Percentiles rank a stretch among this genome's conserved stretches.
Conservation (phyloP, 1,139 yeast species). For the Meyerozyma carpophila region DNA sequence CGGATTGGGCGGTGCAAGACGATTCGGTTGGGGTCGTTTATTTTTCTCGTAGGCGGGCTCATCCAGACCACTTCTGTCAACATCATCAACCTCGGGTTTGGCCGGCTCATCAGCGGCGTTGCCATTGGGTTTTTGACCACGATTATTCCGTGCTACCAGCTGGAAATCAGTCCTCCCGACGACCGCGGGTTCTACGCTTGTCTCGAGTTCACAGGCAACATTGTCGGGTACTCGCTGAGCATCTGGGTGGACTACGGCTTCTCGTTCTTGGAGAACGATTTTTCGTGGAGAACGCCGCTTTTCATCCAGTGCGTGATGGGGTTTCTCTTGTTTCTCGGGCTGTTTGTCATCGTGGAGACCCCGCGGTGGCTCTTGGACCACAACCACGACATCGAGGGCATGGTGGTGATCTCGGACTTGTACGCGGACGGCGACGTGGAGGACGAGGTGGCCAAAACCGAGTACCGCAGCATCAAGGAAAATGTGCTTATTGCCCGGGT, state of each 20-base stretch:
- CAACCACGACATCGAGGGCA: conserved; percentile 84
- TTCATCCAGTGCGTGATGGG: conserved; percentile 77
- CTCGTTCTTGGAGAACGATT: conserved; percentile 47
- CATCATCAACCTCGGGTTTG: conserved; percentile 53
- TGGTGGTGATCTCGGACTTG: conserved; percentile 43
- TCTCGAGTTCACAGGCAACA: conserved; percentile 88
- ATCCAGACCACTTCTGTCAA: conserved; percentile 58
- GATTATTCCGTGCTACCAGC: conserved; percentile 91
- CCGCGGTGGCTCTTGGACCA: conserved; percentile 89
- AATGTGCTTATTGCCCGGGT: conserved; percentile 54
- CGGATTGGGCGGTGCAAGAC: conserved; percentile 75
- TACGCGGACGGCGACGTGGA: conserved; percentile 41
- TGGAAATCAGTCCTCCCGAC: conserved; percentile 86
- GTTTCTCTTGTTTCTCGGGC: conserved; percentile 58
- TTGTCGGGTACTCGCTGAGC: conserved; percentile 77
- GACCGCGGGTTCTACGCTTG: conserved; percentile 88
- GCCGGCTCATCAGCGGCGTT: conserved; percentile 77
- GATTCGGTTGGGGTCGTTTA: conserved; percentile 73
- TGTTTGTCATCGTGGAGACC: conserved; percentile 76
- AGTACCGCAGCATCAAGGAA: conserved; percentile 38
- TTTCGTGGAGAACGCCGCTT: conserved; percentile 79
- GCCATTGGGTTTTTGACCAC: conserved; percentile 92
- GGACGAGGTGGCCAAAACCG: conserved; percentile 16
- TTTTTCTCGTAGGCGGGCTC: conserved; percentile 77
- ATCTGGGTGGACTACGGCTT: conserved; percentile 91